Evolutionary conservation across 2,329 filamentous ascomycete genomes (phyloP).

Genomic region (Penicillium frequentans): DNA sequence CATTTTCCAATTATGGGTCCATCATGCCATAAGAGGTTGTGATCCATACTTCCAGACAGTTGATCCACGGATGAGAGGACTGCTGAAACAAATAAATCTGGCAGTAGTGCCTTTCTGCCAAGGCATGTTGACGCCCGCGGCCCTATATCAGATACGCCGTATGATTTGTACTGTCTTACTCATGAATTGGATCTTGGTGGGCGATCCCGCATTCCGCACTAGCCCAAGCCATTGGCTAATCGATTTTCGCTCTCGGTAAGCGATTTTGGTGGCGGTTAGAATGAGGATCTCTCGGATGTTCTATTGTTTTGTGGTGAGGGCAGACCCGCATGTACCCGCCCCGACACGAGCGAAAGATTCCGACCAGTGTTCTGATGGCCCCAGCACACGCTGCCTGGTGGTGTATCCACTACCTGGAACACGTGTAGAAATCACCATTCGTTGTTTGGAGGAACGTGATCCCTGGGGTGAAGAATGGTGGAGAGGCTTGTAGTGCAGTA

Average conservation of each 20-base stretch:
- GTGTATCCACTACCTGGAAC: conserved; percentile 1
- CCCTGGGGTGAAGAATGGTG: background rate
- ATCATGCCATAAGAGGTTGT: background rate
- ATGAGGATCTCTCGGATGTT: background rate
- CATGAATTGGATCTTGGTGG: background rate
- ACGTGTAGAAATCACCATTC: conserved; percentile 4
- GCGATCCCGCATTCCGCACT: background rate
- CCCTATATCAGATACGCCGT: background rate
- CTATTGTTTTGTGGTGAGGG: background rate
- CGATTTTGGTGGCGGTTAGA: background rate
- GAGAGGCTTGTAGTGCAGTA: background rate
- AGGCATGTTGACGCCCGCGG: background rate
- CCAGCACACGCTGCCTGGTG: background rate
- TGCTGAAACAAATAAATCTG: background rate
- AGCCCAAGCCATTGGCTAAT: background rate
- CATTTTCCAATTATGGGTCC: background rate
- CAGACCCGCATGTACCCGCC: conserved; percentile 1
- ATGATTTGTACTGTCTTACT: background rate
- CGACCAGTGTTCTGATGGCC: background rate
- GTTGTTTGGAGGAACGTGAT: background rate
- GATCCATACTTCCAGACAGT: background rate
- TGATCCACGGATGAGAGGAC: background rate
- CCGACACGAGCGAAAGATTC: background rate
- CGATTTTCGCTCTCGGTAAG: background rate
- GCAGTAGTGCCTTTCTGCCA: background rate